Percentiles rank a stretch among this genome's conserved stretches.
These are phyloP conservation scores for Corylus heterophylla DNA, from an alignment of 306 rosid species.

Conservation along the genomic window DNA sequence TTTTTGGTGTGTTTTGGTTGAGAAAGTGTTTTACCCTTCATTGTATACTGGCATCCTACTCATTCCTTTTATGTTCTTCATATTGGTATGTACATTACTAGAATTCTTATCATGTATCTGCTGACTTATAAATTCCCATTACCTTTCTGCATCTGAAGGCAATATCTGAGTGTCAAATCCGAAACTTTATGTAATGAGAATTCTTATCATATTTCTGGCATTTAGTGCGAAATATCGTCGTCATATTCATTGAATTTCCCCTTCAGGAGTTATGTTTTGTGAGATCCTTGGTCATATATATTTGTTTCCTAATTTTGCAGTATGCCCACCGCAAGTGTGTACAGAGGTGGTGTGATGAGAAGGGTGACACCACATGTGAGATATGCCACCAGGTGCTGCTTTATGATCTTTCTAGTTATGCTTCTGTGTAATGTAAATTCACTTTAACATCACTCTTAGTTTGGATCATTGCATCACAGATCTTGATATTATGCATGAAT, in stretches of 20 bases:
- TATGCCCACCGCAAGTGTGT: slow-evolving; percentile 91
- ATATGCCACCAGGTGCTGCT: slow-evolving; percentile 91
- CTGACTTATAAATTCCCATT: neutral
- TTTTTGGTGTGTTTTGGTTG: too few relatives aligned
- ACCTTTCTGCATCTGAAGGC: neutral
- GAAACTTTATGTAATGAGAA: neutral
- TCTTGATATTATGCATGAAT: neutral
- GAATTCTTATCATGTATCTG: neutral
- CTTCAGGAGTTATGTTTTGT: too few relatives aligned
- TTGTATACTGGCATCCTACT: slow-evolving; percentile 7
- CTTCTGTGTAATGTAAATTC: neutral
- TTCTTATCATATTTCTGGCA: too few relatives aligned
- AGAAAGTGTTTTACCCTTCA: too few relatives aligned
- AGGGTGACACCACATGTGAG: slow-evolving; percentile 90
- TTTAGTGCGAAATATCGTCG: too few relatives aligned
- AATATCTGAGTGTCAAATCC: neutral
- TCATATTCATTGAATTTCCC: too few relatives aligned
- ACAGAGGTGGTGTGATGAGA: slow-evolving; percentile 96
- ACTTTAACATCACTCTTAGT: neutral
- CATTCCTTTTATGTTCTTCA: neutral
- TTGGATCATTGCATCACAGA: neutral
- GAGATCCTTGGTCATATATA: neutral
- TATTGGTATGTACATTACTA: neutral
- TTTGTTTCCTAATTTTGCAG: slow-evolving; percentile 49
- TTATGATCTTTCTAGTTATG: slow-evolving; percentile 5